phyloP scores from a whole-genome alignment of 164 flowering plant species.

The Dillenia turbinata region DNA sequence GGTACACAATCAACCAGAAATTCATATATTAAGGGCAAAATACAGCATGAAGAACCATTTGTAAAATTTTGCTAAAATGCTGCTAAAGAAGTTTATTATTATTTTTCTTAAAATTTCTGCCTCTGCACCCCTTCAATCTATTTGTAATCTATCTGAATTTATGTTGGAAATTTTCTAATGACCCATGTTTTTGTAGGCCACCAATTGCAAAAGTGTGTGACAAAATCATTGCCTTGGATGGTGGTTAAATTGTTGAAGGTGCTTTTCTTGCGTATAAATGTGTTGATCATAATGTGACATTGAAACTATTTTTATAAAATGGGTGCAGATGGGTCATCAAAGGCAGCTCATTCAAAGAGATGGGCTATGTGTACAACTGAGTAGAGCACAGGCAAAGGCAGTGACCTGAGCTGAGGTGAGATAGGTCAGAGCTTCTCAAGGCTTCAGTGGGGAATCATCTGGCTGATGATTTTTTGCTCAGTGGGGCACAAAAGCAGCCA shows the following conservation, averaged over 20 bases:
- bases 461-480: conserved; percentile 87
- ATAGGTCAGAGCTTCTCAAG: conserved; percentile 8
- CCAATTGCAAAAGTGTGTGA: conserved; percentile 76
- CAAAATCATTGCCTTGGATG: conserved; percentile 76
- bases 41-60: too few species aligned
- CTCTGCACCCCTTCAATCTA: too few species aligned
- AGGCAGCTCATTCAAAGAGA: conserved; percentile 57
- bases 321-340: conserved; percentile 71
- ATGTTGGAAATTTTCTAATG: neutral
- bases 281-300: too few species aligned
- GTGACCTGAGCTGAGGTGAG: conserved; percentile 12
- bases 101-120: conserved; percentile 9
- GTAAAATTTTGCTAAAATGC: too few species aligned
- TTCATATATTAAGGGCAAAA: too few species aligned
- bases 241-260: conserved; percentile 75
- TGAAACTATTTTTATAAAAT: neutral
- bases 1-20: conserved; percentile 20
- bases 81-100: too few species aligned
- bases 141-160: too few species aligned
- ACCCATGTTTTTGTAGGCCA: conserved; percentile 47
- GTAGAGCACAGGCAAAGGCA: conserved; percentile 72
- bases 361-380: conserved; percentile 73
- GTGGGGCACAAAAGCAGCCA: conserved; percentile 96
- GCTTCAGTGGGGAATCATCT: conserved; percentile 14
- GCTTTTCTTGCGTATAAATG: too few species aligned